These are phyloP conservation scores for Colletotrichum endophyticum DNA, from an alignment of 2,329 filamentous ascomycete genomes.

Conservation along the genomic window DNA sequence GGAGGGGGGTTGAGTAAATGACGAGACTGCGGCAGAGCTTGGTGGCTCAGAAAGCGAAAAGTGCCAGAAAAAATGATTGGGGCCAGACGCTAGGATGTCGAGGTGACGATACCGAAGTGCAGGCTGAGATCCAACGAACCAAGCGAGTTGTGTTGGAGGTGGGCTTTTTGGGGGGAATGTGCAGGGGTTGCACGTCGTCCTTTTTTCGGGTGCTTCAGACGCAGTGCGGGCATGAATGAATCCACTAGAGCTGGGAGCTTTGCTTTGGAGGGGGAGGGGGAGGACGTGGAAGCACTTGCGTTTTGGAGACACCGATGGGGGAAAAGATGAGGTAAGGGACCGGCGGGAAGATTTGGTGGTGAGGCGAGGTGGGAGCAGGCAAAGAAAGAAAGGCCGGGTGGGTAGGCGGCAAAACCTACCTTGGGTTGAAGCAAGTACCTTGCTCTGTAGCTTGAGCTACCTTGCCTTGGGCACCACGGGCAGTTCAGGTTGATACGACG, in stretches of 20 bases:
- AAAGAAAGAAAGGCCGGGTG: neutral
- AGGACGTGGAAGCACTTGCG: neutral
- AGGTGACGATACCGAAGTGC: conserved; percentile 15
- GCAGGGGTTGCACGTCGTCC: conserved; percentile 16
- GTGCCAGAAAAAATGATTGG: neutral
- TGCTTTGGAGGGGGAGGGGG: conserved; percentile 19
- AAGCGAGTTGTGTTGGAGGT: conserved; percentile 13
- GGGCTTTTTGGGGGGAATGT: conserved; percentile 12
- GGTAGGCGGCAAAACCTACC: neutral
- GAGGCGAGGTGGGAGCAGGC: neutral
- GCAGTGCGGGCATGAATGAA: conserved; percentile 15
- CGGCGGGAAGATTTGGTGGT: neutral
- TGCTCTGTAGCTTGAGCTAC: neutral
- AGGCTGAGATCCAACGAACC: conserved; percentile 11
- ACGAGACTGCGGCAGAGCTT: conserved; percentile 3
- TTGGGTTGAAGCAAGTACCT: neutral
- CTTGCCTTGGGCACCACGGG: neutral
- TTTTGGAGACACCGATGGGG: conserved; percentile 7
- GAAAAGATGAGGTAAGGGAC: conserved; percentile 12
- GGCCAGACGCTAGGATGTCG: conserved; percentile 6
- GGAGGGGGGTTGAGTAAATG: neutral
- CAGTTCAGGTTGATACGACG: neutral
- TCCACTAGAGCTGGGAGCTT: conserved; percentile 19
- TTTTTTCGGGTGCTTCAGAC: conserved; percentile 15
- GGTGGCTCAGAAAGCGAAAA: neutral